phyloP scores from a whole-genome alignment of 108 stramenopile species.

The Cyclotella distinguenda region DNA sequence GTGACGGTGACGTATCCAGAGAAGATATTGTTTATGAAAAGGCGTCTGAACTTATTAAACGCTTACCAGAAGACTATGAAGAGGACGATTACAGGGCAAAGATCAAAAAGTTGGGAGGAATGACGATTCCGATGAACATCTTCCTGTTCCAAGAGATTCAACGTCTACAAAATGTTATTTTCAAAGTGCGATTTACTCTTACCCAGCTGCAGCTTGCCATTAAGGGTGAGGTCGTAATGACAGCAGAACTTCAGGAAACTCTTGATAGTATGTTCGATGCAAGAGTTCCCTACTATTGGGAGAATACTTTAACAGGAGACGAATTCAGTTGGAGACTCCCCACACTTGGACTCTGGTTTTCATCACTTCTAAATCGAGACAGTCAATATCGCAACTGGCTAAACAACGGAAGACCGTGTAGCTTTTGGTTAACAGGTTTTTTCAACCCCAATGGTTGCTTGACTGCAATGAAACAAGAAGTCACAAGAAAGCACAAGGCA shows the following conservation, averaged over 20 bases:
- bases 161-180: conserved; percentile 75
- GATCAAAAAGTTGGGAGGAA: conserved; percentile 82
- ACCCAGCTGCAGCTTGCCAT: conserved; percentile 84
- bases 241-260: conserved; percentile 76
- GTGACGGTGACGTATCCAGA: conserved; percentile 65
- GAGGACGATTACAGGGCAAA: conserved; percentile 85
- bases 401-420: conserved; percentile 64
- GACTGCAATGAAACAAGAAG: conserved; percentile 93
- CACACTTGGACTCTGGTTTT: conserved; percentile 86
- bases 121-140: conserved; percentile 82
- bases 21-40: conserved; percentile 83
- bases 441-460: conserved; percentile 89
- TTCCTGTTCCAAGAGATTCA: conserved; percentile 92
- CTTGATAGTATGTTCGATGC: conserved; percentile 81
- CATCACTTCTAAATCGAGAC: conserved; percentile 74
- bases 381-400: conserved; percentile 84
- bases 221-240: conserved; percentile 91
- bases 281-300: conserved; percentile 74
- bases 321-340: conserved; percentile 89
- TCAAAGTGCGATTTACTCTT: conserved; percentile 78
- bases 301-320: conserved; percentile 87
- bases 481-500: conserved; percentile 76
- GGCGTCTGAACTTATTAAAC: conserved; percentile 62
- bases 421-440: conserved; percentile 88
- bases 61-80: conserved; percentile 83